Base-by-base conservation (phyloP, 1,284 basidiomycete species). In the Coniferiporia weirii region DNA sequence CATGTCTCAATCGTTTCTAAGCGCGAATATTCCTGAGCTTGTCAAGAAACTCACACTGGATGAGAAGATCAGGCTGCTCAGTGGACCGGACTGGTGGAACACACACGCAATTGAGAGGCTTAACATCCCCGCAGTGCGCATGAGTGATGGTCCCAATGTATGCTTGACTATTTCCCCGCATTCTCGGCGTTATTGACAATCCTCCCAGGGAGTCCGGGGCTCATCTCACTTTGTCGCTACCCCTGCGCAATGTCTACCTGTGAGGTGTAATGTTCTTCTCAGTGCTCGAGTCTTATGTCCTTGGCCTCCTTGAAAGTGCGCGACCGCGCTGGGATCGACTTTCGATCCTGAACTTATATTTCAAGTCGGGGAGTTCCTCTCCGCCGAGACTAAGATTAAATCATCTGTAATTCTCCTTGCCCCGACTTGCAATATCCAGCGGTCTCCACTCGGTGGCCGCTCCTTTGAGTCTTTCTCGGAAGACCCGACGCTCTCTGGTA, bases 401-500 rank as follows among this genome's bases (percentile, higher is more conserved):
- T 82, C 83, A 0, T 82, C 83, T 1, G 80, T 82, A 32, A 71
- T 86, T 32, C 70, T 85, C 5, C 76, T 88, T 44, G 86, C 84
- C 9, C 85, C 84, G 2, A 87, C 85, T 1, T 85, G 83, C 71
- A 89, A 88, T 68, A 86, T 87, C 35, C 85, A 85, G 65, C 78
- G 86, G 15, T 75, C 75, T 8, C 83, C 83, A 35, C 74, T 84
- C 0, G 83, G 82, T 8, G 82, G 83, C 1, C 75, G 85, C 22
- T 78, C 83, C 6, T 89, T 89, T 65, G 87, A 89, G 68, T 84
- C 81, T 4, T 89, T 86, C 71, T 84, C 83, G 0, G 85, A 90
- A 65, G 84, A 85, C 65, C 83, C 82, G 47, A 74, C 80, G 66
- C 72, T 87, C 44, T 88, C 82, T 34, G 84, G 82, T 81, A 67